phyloP scores from a whole-genome alignment of 2,329 filamentous ascomycete species.

The Colletotrichum sp. region DNA sequence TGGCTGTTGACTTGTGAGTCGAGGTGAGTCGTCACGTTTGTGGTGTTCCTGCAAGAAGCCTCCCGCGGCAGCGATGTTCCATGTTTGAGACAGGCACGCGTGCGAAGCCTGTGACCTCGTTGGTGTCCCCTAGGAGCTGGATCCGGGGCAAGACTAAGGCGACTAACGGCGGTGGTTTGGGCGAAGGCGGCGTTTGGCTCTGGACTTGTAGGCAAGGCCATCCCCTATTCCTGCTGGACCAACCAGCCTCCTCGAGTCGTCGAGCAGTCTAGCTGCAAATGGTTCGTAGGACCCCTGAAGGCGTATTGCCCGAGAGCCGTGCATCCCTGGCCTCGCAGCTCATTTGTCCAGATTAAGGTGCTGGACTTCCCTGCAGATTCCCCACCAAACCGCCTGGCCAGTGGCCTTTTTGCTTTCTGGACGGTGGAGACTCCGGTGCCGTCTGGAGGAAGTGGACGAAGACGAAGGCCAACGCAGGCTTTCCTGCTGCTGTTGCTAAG shows the following conservation, averaged over 20 bases:
- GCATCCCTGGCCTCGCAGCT: conserved; percentile 1
- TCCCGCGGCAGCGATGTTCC: not conserved
- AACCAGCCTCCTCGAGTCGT: conserved; percentile 6
- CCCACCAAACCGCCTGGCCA: conserved; percentile 6
- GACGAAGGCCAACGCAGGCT: not conserved
- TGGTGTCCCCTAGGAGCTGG: not conserved
- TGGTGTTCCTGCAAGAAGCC: not conserved
- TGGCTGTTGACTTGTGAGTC: not conserved
- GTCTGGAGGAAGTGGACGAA: not conserved
- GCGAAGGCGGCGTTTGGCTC: not conserved
- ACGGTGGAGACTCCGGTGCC: not conserved
- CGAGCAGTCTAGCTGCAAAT: conserved; percentile 6
- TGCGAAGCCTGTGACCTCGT: conserved; percentile 8
- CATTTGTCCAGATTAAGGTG: conserved; percentile 21
- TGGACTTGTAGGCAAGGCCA: not conserved
- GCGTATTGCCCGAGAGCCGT: conserved; percentile 11
- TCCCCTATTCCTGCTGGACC: conserved; percentile 1
- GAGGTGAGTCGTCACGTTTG: not conserved
- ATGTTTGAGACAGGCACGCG: conserved; percentile 9
- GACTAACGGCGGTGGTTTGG: conserved; percentile 11
- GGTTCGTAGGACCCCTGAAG: conserved; percentile 13
- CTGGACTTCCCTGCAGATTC: conserved; percentile 4
- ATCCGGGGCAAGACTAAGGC: conserved; percentile 10
- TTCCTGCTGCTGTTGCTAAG: not conserved
- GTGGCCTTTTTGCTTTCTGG: conserved; percentile 10